Conservation (phyloP, 2,329 filamentous ascomycete genomes). For the Diaporthe destruens region DNA sequence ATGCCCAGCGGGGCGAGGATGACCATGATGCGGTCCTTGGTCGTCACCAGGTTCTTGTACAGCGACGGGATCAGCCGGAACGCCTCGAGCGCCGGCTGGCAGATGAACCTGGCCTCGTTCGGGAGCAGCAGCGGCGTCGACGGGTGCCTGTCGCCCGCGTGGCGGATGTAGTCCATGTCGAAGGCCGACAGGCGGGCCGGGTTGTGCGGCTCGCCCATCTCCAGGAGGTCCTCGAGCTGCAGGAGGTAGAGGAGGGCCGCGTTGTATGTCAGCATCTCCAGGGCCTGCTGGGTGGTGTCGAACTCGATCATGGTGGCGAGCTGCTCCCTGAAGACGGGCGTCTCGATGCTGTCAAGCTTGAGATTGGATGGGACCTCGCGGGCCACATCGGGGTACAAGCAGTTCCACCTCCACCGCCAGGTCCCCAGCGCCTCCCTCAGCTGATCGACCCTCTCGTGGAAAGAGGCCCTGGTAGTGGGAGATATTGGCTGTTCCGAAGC, state of each 20-base stretch:
- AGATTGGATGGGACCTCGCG: slow-evolving; percentile 37
- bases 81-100: slow-evolving; percentile 41
- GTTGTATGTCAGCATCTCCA: slow-evolving; percentile 42
- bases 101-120: slow-evolving; percentile 37
- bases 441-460: slow-evolving; percentile 25
- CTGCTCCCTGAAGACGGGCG: slow-evolving; percentile 38
- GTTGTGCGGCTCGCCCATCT: slow-evolving; percentile 34
- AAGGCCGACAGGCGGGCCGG: slow-evolving; percentile 11
- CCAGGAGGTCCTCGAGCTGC: slow-evolving; percentile 39
- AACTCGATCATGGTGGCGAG: slow-evolving; percentile 38
- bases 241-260: slow-evolving; percentile 41
- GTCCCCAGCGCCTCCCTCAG: slow-evolving; percentile 13
- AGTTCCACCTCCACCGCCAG: slow-evolving; percentile 37
- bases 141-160: not conserved
- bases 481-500: slow-evolving; percentile 39
- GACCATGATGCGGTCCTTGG: slow-evolving; percentile 41
- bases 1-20: slow-evolving; percentile 42
- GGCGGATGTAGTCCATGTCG: slow-evolving; percentile 28
- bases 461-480: slow-evolving; percentile 31
- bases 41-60: slow-evolving; percentile 41
- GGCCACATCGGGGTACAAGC: slow-evolving; percentile 24
- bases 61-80: slow-evolving; percentile 42
- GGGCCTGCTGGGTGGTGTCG: slow-evolving; percentile 39
- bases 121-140: slow-evolving; percentile 36
- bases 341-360: slow-evolving; percentile 32